Conservation (phyloP, 1,284 basidiomycete species). For the Exobasidium rhododendri region DNA sequence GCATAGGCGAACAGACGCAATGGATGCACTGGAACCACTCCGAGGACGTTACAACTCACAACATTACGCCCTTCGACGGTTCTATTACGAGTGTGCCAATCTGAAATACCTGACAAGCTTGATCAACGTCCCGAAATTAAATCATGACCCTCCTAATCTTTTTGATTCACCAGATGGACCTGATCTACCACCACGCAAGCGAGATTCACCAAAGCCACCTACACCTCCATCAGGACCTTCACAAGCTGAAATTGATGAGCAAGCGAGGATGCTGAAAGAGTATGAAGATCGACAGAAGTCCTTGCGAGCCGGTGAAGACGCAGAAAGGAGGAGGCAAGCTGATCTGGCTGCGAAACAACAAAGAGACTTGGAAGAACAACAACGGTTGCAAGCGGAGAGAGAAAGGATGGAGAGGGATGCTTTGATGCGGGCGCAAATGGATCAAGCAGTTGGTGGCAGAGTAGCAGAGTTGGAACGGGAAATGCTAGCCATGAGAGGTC, state of each 20-base stretch:
- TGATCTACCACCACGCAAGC: slow-evolving; percentile 35
- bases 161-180: slow-evolving; percentile 50
- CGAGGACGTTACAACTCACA: slow-evolving; percentile 51
- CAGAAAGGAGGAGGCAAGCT: slow-evolving; percentile 73
- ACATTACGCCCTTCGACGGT: slow-evolving; percentile 50
- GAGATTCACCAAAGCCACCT: slow-evolving; percentile 27
- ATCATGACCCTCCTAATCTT: slow-evolving; percentile 53
- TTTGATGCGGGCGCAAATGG: slow-evolving; percentile 69
- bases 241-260: slow-evolving; percentile 74
- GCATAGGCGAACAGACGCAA: slow-evolving; percentile 53
- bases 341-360: slow-evolving; percentile 79
- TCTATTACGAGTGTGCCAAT: slow-evolving; percentile 54
- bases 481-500: slow-evolving; percentile 86
- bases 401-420: slow-evolving; percentile 86
- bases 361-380: slow-evolving; percentile 84
- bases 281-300: slow-evolving; percentile 93
- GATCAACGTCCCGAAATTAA: slow-evolving; percentile 55
- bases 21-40: slow-evolving; percentile 52
- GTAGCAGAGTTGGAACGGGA: slow-evolving; percentile 84
- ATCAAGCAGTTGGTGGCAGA: slow-evolving; percentile 60
- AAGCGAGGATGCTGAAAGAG: slow-evolving; percentile 89
- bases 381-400: slow-evolving; percentile 80
- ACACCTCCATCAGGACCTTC: slow-evolving; percentile 44
- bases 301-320: slow-evolving; percentile 73
- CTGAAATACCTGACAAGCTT: slow-evolving; percentile 53